phyloP scores from a whole-genome alignment of 2,329 filamentous ascomycete species.

The Triangularia setosa region DNA sequence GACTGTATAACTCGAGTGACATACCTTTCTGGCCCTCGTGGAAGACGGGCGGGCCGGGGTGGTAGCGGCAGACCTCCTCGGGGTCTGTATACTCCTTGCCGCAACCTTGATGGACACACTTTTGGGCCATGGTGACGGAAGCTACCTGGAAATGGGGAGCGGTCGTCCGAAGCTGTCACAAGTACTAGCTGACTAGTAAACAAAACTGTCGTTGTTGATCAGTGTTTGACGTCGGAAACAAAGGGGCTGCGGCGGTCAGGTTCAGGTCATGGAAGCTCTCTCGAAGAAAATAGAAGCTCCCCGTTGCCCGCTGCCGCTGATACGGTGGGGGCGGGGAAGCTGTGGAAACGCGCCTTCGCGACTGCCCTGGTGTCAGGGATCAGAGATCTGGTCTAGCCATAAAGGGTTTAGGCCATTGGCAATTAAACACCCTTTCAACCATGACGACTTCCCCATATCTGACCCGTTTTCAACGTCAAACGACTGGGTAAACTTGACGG shows the following conservation, averaged over 20 bases:
- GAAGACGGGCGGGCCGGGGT: constrained; percentile 90
- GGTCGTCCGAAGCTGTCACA: background rate
- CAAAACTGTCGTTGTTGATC: background rate
- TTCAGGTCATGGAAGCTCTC: constrained; percentile 21
- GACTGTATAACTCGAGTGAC: constrained; percentile 24
- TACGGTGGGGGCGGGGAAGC: constrained; percentile 24
- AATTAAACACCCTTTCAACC: background rate
- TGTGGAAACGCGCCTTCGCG: background rate
- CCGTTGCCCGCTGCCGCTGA: background rate
- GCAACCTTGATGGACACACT: constrained; percentile 96
- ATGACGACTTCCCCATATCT: background rate
- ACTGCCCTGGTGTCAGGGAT: background rate
- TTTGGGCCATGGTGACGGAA: constrained; percentile 59
- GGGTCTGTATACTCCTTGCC: constrained; percentile 81
- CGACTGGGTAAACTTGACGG: too few species aligned
- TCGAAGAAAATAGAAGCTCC: constrained; percentile 28
- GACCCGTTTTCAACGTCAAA: background rate
- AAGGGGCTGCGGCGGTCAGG: background rate
- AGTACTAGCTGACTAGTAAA: background rate
- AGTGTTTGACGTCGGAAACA: background rate
- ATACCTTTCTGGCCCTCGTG: constrained; percentile 98
- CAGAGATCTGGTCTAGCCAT: background rate
- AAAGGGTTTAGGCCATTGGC: constrained; percentile 4
- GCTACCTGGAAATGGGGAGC: background rate
- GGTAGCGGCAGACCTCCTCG: constrained; percentile 82